phyloP scores from a whole-genome alignment of 495 filamentous ascomycete genomes.

The Halenospora varia region DNA sequence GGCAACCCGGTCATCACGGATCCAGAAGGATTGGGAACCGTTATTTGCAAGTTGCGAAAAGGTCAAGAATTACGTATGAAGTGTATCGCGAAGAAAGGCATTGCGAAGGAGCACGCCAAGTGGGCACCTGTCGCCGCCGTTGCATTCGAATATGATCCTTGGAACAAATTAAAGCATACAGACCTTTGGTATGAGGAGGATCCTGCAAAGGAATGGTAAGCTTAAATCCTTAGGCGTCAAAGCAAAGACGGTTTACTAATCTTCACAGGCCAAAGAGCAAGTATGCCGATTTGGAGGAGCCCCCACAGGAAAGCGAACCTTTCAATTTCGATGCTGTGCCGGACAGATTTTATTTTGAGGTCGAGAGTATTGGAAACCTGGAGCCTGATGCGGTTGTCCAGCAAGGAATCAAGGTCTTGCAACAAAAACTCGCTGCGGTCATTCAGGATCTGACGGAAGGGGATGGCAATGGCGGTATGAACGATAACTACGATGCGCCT shows the following conservation, averaged over 20 bases:
- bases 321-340: conserved; percentile 92
- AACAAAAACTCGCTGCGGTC: conserved; percentile 83
- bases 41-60: conserved; percentile 85
- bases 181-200: conserved; percentile 94
- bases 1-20: conserved; percentile 89
- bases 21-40: conserved; percentile 67
- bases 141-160: conserved; percentile 96
- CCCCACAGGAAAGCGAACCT: conserved; percentile 70
- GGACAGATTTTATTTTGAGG: conserved; percentile 81
- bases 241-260: conserved; percentile 5
- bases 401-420: conserved; percentile 83
- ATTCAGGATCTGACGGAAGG: conserved; percentile 62
- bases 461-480: conserved; percentile 42
- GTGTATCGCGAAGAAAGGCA: conserved; percentile 96
- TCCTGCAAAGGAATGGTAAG: conserved; percentile 83
- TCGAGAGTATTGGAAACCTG: conserved; percentile 83
- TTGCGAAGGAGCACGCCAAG: conserved; percentile 97
- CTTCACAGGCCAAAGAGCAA: conserved; percentile 71
- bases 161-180: conserved; percentile 85
- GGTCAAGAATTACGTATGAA: conserved; percentile 84
- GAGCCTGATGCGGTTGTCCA: conserved; percentile 83
- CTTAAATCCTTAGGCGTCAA: conserved; percentile 17
- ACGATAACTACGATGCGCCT: conserved; percentile 53
- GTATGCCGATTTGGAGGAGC: conserved; percentile 84
- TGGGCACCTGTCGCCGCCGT: conserved; percentile 91